Base-by-base conservation (phyloP, 2,329 filamentous ascomycete species). In the Aplosporella prunicola region DNA sequence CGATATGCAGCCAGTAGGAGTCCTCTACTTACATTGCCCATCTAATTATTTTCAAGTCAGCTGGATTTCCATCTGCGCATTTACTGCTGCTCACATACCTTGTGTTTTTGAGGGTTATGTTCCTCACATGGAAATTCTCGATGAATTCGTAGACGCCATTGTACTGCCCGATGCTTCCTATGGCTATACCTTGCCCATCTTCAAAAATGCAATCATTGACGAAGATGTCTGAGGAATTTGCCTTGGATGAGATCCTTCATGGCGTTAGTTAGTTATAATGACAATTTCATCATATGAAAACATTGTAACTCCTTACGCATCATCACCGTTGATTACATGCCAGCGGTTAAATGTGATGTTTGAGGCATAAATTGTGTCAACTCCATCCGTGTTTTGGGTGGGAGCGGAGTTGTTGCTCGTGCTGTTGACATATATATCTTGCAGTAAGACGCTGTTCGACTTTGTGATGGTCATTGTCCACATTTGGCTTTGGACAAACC, bases 81-180 rank as follows among this genome's bases (percentile, higher is more conserved):
- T 17, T 3, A 5, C 3, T 20, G 18, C 5, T 5, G 8, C 9
- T n/a, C 8, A 35, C 17, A 5, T 36, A 36, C 34, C 14, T 18
- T 10, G 34, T 36, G 7, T 28, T 28, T 7, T 23, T 23, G 5
- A 36, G 11, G 2, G 34, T 36, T 16, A 36, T 30, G 26, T 36
- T 36, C 20, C 13, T 20, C 4, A 27, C 34, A 13, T 30, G 24
- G 20, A 36, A n/a, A 20, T 36, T 30, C 46, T 71, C 61, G 9
- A 78, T 60, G 9, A 60, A 63, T 45, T 76, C 70, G 40, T 59
- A 67, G 2, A 51, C 43, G 8, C 56, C 63, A 0, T 64, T 54
- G 42, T 72, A 74, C 52, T 76, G 74, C 0, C 70, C 73, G 27
- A 78, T 69, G 18, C 66, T 71, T 2, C 73, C 74, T 11, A 78